Percentiles rank a stretch among this genome's conserved stretches.
phyloP scores from a whole-genome alignment of 2,329 filamentous ascomycete genomes.

The Trichoderma sp. region DNA sequence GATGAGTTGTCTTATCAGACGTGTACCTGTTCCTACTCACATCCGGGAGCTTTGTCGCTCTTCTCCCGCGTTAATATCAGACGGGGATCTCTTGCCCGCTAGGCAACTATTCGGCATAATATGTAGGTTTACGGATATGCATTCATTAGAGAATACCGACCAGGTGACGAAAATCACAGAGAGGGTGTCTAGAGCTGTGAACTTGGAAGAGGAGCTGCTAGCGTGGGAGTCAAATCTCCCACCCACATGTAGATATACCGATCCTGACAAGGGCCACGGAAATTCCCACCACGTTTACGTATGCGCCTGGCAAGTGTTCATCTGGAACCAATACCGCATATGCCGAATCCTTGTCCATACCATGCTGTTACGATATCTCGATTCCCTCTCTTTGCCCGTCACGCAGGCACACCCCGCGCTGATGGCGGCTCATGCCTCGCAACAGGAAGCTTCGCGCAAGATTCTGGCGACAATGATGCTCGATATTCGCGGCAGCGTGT shows the following conservation, averaged over 20 bases:
- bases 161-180: neutral
- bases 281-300: neutral
- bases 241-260: neutral
- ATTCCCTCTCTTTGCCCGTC: neutral
- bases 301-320: neutral
- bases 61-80: neutral
- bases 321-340: neutral
- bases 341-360: neutral
- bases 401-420: neutral
- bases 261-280: neutral
- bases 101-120: neutral
- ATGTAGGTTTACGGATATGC: neutral
- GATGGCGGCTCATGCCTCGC: neutral
- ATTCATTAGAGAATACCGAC: neutral
- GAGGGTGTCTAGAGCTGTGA: neutral
- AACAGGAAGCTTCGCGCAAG: neutral
- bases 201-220: neutral
- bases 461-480: neutral
- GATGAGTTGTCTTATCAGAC: neutral
- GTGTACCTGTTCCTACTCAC: neutral
- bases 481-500: neutral
- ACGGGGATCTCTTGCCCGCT: neutral
- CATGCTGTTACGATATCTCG: neutral
- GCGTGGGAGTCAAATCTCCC: neutral
- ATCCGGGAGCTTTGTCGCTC: neutral